Base-by-base conservation (phyloP, 495 filamentous ascomycete genomes). In the Aspergillus nidulans region DNA sequence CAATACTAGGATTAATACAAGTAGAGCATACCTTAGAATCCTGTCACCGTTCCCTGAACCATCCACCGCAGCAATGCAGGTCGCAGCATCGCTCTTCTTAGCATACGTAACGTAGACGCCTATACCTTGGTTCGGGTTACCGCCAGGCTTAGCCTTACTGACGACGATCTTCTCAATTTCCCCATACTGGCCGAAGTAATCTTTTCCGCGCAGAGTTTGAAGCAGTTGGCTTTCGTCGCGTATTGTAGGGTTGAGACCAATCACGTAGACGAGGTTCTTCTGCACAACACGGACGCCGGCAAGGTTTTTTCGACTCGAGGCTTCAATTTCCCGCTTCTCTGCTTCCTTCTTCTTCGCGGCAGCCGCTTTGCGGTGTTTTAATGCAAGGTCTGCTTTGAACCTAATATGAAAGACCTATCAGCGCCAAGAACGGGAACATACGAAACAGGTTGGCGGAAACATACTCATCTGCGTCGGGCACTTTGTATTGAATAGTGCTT, bases 81-180 rank as follows among this genome's bases (percentile, higher is more conserved):
- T 82, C 12, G 83, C 84, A 20, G 95, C 95, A 74, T 97, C 95
- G 39, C 85, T 78, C 66, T 94, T 90, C 49, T 81, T 86, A 40
- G 90, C 84, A 66, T 95, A 99, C 0, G 95, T 99, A 32, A 99
- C 94, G 64, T 99, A 97, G 47, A 99, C 90, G 25, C 95, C 95
- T 7, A 97, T 88, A 1, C 91, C 90, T 56, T 90, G 87, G 49
- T 81, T 79, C 20, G 85, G 83, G 57, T 87, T 83, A 13, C 84
- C 80, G 52, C 84, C 83, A 10, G 84, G 82, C 68, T 92, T 92
- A 1, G 91, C 85, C 67, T 96, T 97, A 75, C 92, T 97, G 52
- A 99, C 95, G 41, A 96, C 95, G 36, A 99, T 97, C 65, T 99
- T 99, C 60, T 94, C 84, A 58, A 99, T 99, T 65, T 94, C 92